phyloP scores from a whole-genome alignment of 306 rosid genomes.

The Dalbergia cochinchinensis region DNA sequence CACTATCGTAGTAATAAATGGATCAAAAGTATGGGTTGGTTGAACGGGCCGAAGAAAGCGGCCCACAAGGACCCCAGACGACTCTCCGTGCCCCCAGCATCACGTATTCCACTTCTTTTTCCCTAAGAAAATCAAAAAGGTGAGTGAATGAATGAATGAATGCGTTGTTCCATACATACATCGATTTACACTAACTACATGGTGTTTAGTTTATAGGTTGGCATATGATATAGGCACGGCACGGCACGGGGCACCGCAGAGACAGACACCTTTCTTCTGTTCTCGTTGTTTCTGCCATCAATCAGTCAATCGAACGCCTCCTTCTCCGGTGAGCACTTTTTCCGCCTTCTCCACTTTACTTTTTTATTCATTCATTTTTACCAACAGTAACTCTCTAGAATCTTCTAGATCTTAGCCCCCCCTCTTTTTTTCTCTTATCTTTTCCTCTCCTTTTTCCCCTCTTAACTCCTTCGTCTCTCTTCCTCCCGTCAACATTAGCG shows the following conservation, averaged over 20 bases:
- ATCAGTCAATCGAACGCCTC: not conserved
- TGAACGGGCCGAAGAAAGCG: not conserved
- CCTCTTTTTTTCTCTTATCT: no score
- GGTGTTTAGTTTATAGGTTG: no score
- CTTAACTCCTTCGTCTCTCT: not conserved
- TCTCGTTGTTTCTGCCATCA: not conserved
- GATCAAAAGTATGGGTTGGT: no score
- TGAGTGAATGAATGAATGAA: no score
- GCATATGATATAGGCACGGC: no score
- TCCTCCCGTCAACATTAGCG: not conserved
- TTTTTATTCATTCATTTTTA: not conserved
- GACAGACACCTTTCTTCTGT: not conserved
- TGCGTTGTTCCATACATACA: no score
- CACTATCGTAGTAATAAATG: no score
- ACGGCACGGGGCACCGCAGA: not conserved
- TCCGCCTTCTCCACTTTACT: not conserved
- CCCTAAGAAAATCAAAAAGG: not conserved
- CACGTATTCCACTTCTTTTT: not conserved
- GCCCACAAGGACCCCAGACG: not conserved
- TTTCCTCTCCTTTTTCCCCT: not conserved
- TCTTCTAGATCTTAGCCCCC: slow-evolving; percentile 47
- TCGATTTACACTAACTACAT: no score
- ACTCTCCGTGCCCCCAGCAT: not conserved
- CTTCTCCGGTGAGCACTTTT: slow-evolving; percentile 37
- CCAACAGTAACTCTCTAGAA: slow-evolving; percentile 27